Conservation (phyloP, 2,329 filamentous ascomycete genomes). For the Zymoseptoria ardabiliae region DNA sequence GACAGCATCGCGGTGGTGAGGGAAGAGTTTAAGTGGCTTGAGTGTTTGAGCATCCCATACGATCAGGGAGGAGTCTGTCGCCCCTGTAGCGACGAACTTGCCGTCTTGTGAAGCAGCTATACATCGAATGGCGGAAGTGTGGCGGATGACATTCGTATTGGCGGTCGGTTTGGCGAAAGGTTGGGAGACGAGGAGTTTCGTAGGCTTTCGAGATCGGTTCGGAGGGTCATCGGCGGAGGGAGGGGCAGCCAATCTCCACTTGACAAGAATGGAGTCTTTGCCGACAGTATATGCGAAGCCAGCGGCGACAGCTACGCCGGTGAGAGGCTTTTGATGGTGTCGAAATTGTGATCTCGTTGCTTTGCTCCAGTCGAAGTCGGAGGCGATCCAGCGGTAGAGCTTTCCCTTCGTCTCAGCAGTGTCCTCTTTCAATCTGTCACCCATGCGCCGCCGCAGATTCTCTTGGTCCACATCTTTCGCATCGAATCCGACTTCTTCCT, state of each 20-base stretch:
- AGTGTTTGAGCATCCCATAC: constrained; percentile 80
- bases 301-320: constrained; percentile 68
- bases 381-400: constrained; percentile 73
- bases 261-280: constrained; percentile 76
- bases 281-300: constrained; percentile 83
- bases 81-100: constrained; percentile 84
- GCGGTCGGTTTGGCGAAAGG: constrained; percentile 56
- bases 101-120: constrained; percentile 85
- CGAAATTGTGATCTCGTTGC: constrained; percentile 67
- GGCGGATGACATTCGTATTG: constrained; percentile 59
- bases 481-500: constrained; percentile 79
- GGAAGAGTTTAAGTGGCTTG: constrained; percentile 72
- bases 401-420: constrained; percentile 86
- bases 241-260: constrained; percentile 72
- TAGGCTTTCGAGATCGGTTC: constrained; percentile 42
- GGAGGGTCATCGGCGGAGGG: constrained; percentile 7
- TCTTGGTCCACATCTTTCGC: constrained; percentile 90
- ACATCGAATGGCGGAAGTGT: constrained; percentile 70
- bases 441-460: constrained; percentile 58
- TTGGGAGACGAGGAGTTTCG: constrained; percentile 52
- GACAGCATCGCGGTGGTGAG: constrained; percentile 83
- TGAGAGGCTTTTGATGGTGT: constrained; percentile 69
- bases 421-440: constrained; percentile 79
- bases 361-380: constrained; percentile 60
- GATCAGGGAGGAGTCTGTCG: constrained; percentile 74